Evolutionary conservation across 2,329 filamentous ascomycete species (phyloP).

Genomic region (Helotiales sp.): DNA sequence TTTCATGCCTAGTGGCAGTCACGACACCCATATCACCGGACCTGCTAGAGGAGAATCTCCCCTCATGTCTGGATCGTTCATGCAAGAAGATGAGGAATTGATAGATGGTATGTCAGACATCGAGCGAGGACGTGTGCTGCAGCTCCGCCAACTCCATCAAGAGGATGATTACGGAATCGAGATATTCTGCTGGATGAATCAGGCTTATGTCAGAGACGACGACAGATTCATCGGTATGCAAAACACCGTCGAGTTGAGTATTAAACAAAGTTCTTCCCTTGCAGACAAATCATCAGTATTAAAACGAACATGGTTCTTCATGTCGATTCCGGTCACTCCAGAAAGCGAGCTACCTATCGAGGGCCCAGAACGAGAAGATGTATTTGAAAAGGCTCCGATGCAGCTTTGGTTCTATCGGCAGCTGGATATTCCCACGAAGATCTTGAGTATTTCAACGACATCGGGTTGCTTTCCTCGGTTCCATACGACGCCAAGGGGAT

Average conservation of each 20-base stretch:
- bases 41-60: not conserved
- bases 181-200: not conserved
- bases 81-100: not conserved
- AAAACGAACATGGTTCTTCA: not conserved
- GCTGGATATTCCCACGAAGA: not conserved
- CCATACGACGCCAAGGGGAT: not conserved
- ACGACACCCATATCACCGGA: not conserved
- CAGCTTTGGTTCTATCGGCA: not conserved
- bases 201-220: not conserved
- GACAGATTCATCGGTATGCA: not conserved
- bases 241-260: not conserved
- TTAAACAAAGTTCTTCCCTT: not conserved
- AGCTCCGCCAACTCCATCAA: not conserved
- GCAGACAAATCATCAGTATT: not conserved
- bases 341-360: not conserved
- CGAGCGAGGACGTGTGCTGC: not conserved
- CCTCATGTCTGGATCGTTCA: not conserved
- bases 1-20: not conserved
- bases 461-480: not conserved
- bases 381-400: not conserved
- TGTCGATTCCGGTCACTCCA: not conserved
- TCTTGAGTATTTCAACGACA: not conserved
- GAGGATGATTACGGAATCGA: not conserved
- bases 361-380: not conserved
- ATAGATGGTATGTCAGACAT: not conserved